Base-by-base conservation (phyloP, 2,329 filamentous ascomycete genomes). In the Hymenoscyphus repandus region DNA sequence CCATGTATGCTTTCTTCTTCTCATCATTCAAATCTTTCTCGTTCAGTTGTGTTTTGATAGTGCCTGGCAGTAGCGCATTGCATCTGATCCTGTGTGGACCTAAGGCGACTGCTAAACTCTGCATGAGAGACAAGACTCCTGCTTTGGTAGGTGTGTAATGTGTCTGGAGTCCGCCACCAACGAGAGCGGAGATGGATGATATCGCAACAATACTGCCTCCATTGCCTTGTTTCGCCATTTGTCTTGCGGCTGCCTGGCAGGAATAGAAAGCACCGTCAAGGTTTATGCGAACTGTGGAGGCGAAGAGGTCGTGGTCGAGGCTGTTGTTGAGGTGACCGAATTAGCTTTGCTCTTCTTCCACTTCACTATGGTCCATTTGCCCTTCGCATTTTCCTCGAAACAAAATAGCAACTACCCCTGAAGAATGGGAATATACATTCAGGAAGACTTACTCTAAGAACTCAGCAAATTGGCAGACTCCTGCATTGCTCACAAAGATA, bases 81-180 rank as follows among this genome's bases (percentile, higher is more conserved):
- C 90, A 95, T 47, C 90, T 72, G 49, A 95, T 90, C 5, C 76
- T 74, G 67, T 93, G 79, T 62, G 80, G 78, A 0, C 90, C 90
- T 40, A 95, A 69, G 7, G 90, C 88, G 32, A 88, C 86, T 0
- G 90, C 90, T 34, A 82, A 83, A 57, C 84, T 89, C 72, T 95
- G 90, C 80, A 95, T 93, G 40, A 95, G 74, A 42, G 82, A 87
- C 34, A 88, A 66, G 2, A 95, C 78, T 2, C 88, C 90, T 0
- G 90, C 89, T 69, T 95, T 95, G 13, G 90, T 95, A 9, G 90
- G 88, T 13, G 90, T 95, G 70, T 95, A 95, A 66, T 95, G 90
- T 22, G 82, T 84, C 71, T 95, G 90, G 42, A 77, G 74, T 0
- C 84, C 87, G 39, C 89, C 90, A 34, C 90, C 90, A 0, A 90